Conservation (phyloP, 257 asterid genomes). For the Verbena officinalis region DNA sequence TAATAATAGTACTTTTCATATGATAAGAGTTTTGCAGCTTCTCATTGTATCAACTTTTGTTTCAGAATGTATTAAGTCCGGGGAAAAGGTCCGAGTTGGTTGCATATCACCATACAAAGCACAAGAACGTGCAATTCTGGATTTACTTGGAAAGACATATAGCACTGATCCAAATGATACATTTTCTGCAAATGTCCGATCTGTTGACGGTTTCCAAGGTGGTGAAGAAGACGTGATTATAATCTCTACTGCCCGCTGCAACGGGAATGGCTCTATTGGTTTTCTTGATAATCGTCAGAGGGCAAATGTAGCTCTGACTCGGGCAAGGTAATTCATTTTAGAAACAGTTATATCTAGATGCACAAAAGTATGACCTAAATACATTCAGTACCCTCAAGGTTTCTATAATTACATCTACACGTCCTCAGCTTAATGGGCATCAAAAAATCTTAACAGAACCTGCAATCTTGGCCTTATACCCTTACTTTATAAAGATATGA, state of each 20-base stretch:
- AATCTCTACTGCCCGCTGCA: constrained; percentile 71
- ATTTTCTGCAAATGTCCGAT: constrained; percentile 65
- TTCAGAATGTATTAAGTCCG: constrained; percentile 8
- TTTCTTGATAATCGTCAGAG: constrained; percentile 66
- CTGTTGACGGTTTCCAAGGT: constrained; percentile 90
- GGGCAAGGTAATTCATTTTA: constrained; percentile 74
- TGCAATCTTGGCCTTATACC: too few relatives aligned
- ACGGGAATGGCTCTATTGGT: constrained; percentile 64
- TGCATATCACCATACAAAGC: constrained; percentile 86
- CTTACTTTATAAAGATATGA: too few relatives aligned
- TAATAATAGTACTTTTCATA: too few relatives aligned
- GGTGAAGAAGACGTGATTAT: constrained; percentile 83
- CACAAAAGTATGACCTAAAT: too few relatives aligned
- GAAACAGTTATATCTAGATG: too few relatives aligned
- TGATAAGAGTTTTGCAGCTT: constrained; percentile 12
- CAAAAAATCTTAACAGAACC: too few relatives aligned
- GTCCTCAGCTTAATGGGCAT: too few relatives aligned
- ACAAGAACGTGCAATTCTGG: constrained; percentile 67
- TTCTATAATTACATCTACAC: too few relatives aligned
- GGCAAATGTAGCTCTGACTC: constrained; percentile 69
- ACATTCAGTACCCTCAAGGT: too few relatives aligned
- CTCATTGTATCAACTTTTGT: not conserved
- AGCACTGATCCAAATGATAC: constrained; percentile 46
- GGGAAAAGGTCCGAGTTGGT: constrained; percentile 60
- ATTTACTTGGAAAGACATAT: constrained; percentile 53